Base-by-base conservation (phyloP, 768 basidiomycete species). In the Favolaschia claudopus region DNA sequence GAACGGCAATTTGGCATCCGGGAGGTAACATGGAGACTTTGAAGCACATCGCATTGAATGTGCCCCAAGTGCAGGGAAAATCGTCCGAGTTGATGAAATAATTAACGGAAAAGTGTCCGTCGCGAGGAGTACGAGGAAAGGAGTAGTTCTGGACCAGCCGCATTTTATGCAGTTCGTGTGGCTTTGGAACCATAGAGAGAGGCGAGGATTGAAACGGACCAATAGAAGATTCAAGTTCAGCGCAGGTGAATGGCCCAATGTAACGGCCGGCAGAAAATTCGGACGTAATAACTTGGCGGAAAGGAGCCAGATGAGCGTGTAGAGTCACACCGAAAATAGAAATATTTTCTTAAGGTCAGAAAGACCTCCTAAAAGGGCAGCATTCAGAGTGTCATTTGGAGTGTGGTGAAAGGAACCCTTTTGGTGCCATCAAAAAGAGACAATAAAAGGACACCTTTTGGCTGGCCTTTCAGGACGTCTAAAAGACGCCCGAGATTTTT, bases 31-130 rank as follows among this genome's bases (percentile, higher is more conserved):
- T 48, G 2, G 36, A 66, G 1, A 79, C 66, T 20, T 73, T 38
- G 10, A 69, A 55, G 17, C 60, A 72, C 0, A 80, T 51, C 0
- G 69, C 67, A 0, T 62, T 40, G 48, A 83, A 82, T 0, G 78
- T 81, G 1, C 77, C 78, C 80, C 79, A 82, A 0, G 75, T 76
- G 64, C 76, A 78, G 0, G 79, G 80, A 51, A 75, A 72, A 15
- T 55, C 7, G 19, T 66, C 42, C 0, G 77, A 60, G 32, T 75
- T 36, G 7, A 82, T 74, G 27, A 6, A 28, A n/a, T 55, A 55
- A 25, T 80, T 80, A 19, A 80, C 71, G 0, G 77, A 79, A 0
- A 56, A 25, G 14, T 51, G 37, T 14, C 32, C 12, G 8, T 13
- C 5, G 1, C 13, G n/a, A 3, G 64, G 64, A 9, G 47, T 4